Evolutionary conservation across 441 rosid species (phyloP), one percentile per base, ranked within the genome.

Genomic region (Manihot esculenta): DNA sequence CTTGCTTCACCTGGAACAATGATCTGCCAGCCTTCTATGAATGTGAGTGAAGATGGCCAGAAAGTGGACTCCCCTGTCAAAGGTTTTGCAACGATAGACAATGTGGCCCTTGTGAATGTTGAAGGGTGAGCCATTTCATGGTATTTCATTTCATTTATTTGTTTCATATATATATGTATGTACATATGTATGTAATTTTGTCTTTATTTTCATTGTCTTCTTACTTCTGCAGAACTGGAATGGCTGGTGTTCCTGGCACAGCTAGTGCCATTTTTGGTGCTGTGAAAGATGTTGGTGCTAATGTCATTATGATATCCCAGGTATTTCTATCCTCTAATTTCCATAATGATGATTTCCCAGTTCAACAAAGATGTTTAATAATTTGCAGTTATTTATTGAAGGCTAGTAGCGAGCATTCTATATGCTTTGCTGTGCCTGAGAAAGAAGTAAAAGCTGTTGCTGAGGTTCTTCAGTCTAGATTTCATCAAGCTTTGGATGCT

Each of bases 211-310:
- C 44, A 70, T 38, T 74, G 41, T 33, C 7, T 13, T 68, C 17
- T 65, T 70, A 20, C 71, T 72, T 56, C 72, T 73, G 72, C 74
- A 95, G 99, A 79, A 90, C 99, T 73, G 97, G 99, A 83, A 90
- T 94, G 99, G 99, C 96, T 82, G 99, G 99, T 76, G 89, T 94
- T 85, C 99, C 99, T 47, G 97, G 99, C 74, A 94, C 99, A 60
- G 91, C 97, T 69, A 87, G 88, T 80, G 89, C 86, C 69, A 94
- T 94, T 72, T 92, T 94, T 84, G 84, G 94, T 84, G 95, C 96
- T 73, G 99, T 88, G 79, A 92, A 90, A 80, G 99, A 92, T 80
- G 99, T 92, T 72, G 97, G 97, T 70, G 97, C 99, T 71, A 94
- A 92, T 77, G 99, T 94, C 35, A 92, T 94, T 61, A 92, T 92